These are phyloP conservation scores for Platanthera guangdongensis DNA, from an alignment of 106 monocot species.

Conservation along the genomic window DNA sequence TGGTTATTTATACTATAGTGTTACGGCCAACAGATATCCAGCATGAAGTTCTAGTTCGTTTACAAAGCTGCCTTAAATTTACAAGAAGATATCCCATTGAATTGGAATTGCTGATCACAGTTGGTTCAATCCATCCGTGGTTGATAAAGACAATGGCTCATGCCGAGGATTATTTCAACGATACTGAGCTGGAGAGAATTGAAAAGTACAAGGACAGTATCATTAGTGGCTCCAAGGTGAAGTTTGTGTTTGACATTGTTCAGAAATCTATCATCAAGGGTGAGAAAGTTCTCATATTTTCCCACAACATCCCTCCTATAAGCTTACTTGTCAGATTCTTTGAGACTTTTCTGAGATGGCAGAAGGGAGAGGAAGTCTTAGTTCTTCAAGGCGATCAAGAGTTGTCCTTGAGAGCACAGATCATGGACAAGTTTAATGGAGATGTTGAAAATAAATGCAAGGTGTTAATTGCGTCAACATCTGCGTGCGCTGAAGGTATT, in stretches of 20 bases:
- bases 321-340: conserved; percentile 40
- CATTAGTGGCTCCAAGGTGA: conserved; percentile 42
- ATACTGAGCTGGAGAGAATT: conserved; percentile 31
- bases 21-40: conserved; percentile 40
- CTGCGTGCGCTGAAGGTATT: conserved; percentile 71
- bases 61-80: conserved; percentile 24
- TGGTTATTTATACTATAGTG: conserved; percentile 48
- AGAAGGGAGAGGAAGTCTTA: conserved; percentile 39
- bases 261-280: conserved; percentile 36
- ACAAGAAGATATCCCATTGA: conserved; percentile 37
- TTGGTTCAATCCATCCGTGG: conserved; percentile 67
- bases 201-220: conserved; percentile 28
- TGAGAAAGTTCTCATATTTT: conserved; percentile 67
- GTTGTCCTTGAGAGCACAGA: conserved; percentile 29
- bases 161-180: conserved; percentile 30
- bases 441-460: conserved; percentile 27
- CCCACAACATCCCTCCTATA: conserved; percentile 59
- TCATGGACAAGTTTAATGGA: conserved; percentile 61
- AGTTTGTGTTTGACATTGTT: conserved; percentile 61
- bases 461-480: conserved; percentile 65
- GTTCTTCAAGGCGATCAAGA: conserved; percentile 67
- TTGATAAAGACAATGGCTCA: conserved; percentile 41
- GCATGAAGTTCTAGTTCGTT: conserved; percentile 28
- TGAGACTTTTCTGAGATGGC: conserved; percentile 42
- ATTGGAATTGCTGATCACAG: conserved; percentile 44